phyloP scores from a whole-genome alignment of 805 yeast genomes.

The Teunomyces pallodes region DNA sequence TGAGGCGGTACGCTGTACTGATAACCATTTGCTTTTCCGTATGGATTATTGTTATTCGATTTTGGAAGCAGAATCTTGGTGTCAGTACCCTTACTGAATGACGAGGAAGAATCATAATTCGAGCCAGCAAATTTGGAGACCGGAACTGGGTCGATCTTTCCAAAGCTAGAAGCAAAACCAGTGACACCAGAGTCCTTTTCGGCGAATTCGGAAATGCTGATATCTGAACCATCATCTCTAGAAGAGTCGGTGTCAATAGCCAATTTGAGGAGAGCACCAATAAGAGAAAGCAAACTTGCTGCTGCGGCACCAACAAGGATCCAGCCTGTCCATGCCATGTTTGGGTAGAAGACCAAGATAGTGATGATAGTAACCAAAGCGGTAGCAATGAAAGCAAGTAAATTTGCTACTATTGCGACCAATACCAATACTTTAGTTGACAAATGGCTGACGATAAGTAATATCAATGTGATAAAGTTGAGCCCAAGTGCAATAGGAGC shows the following conservation, averaged over 20 bases:
- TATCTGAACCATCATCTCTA: neutral
- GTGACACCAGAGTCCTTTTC: conserved; percentile 3
- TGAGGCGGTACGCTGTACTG: conserved; percentile 1
- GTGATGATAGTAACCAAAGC: conserved; percentile 54
- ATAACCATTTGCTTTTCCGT: neutral
- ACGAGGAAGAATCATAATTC: conserved; percentile 3
- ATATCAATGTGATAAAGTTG: conserved; percentile 38
- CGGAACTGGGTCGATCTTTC: conserved; percentile 7
- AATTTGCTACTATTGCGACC: conserved; percentile 43
- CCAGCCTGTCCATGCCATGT: conserved; percentile 73
- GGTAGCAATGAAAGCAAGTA: conserved; percentile 53
- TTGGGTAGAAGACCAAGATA: conserved; percentile 61
- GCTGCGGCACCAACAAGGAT: conserved; percentile 65
- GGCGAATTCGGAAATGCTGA: neutral
- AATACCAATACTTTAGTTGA: conserved; percentile 22
- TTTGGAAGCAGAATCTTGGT: conserved; percentile 11
- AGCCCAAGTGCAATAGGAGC: conserved; percentile 69
- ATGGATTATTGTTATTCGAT: conserved; percentile 1
- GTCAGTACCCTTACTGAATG: conserved; percentile 21
- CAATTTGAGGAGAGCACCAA: conserved; percentile 39
- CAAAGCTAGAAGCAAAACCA: conserved; percentile 21
- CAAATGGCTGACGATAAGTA: conserved; percentile 26
- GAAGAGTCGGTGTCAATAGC: conserved; percentile 1
- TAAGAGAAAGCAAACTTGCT: conserved; percentile 49
- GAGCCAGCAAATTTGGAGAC: neutral